Conservation (phyloP, 257 asterid species). For the Salvia hispanica region DNA sequence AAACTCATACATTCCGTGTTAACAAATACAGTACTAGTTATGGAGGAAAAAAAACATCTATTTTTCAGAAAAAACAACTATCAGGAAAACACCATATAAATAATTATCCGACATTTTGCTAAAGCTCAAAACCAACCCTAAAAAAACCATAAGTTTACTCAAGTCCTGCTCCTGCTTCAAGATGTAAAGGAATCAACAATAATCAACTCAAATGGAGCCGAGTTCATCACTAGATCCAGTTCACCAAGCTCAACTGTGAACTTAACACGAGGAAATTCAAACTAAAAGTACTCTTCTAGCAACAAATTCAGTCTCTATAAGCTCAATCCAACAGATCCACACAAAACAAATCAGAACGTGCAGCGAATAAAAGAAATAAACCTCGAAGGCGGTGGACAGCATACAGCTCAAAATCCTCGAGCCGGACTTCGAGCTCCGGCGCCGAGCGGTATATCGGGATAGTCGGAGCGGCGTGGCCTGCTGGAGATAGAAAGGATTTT, state of each 20-base stretch:
- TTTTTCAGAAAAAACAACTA: conserved; percentile 2
- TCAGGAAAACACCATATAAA: conserved; percentile 2
- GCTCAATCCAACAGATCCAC: conserved; percentile 13
- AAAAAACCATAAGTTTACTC: conserved; percentile 14
- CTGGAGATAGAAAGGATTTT: conserved; percentile 36
- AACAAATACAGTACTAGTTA: conserved; percentile 11
- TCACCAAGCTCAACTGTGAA: background rate
- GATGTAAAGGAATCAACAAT: conserved; percentile 3
- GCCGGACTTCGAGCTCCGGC: conserved; percentile 85
- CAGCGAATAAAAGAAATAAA: conserved; percentile 15
- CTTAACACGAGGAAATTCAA: background rate
- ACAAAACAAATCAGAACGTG: conserved; percentile 1
- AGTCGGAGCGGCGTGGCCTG: conserved; percentile 39
- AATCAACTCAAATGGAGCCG: background rate
- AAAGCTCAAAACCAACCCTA: background rate
- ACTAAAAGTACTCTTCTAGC: background rate
- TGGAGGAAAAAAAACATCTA: conserved; percentile 17
- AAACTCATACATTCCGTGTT: conserved; percentile 5
- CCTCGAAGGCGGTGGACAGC: conserved; percentile 96
- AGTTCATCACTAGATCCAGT: background rate
- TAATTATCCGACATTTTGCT: conserved; percentile 10
- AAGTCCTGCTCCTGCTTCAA: background rate
- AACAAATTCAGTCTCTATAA: background rate
- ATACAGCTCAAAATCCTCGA: conserved; percentile 88
- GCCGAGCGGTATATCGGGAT: conserved; percentile 81